Percentiles rank a stretch among this genome's conserved stretches.
Conservation (phyloP, 805 yeast species). For the Saturnispora besseyi region DNA sequence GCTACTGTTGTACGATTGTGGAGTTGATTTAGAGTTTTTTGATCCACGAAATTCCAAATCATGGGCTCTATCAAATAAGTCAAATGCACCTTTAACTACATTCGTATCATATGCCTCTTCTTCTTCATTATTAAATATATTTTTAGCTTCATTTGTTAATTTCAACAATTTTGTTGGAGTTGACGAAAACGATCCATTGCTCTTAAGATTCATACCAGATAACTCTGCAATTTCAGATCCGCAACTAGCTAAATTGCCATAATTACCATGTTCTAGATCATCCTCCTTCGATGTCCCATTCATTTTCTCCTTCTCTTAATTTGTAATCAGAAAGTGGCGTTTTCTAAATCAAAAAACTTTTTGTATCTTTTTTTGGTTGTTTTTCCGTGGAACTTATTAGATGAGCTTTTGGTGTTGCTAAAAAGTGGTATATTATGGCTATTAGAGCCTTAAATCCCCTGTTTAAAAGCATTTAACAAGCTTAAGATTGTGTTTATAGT, state of each 20-base stretch:
- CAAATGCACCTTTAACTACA: constrained; percentile 25
- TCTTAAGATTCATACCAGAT: background rate
- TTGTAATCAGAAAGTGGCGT: constrained; percentile 8
- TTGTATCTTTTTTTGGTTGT: background rate
- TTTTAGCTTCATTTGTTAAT: constrained; percentile 15
- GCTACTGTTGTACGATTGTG: background rate
- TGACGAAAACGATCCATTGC: constrained; percentile 14
- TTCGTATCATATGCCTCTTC: constrained; percentile 5
- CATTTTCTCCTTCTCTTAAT: constrained; percentile 20
- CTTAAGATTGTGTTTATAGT: no score
- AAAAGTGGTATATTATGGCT: no score
- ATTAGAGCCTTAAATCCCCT: background rate
- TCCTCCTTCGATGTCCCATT: constrained; percentile 9
- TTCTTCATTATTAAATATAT: background rate
- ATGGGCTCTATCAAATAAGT: constrained; percentile 20
- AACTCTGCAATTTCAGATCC: no score
- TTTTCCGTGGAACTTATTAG: background rate
- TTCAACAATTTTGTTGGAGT: constrained; percentile 18
- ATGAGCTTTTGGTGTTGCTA: background rate
- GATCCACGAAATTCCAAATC: background rate
- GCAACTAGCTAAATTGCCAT: no score
- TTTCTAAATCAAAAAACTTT: background rate
- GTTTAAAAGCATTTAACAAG: background rate
- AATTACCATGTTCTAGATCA: no score
- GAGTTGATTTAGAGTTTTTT: background rate